Evolutionary conservation across 768 basidiomycete species (phyloP).

Genomic region (Tricholoma saponaceum): DNA sequence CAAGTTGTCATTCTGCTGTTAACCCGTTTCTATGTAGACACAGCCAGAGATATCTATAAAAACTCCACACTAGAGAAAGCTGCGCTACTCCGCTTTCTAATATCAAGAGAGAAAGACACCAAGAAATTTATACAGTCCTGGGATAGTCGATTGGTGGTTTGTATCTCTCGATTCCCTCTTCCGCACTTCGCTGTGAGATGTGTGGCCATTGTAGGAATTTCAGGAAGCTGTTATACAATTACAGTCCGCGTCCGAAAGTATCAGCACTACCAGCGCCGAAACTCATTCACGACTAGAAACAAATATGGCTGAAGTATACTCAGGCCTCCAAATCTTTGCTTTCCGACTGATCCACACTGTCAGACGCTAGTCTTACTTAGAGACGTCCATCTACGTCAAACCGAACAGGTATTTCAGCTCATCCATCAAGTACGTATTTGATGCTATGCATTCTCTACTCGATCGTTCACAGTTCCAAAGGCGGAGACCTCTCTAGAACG

Average conservation of each 20-base stretch:
- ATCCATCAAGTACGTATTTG: neutral
- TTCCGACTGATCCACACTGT: neutral
- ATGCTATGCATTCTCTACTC: neutral
- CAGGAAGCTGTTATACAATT: constrained; percentile 9
- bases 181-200: neutral
- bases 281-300: neutral
- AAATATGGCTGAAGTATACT: neutral
- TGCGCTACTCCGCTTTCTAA: constrained; percentile 41
- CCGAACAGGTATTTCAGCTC: neutral
- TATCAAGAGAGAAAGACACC: constrained; percentile 37
- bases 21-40: constrained; percentile 33
- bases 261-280: neutral
- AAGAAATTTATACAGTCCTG: constrained; percentile 25
- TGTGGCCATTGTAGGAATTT: constrained; percentile 7
- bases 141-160: constrained; percentile 23
- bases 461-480: neutral
- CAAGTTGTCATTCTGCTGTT: neutral
- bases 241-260: neutral
- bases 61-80: constrained; percentile 62
- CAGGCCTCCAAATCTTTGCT: neutral
- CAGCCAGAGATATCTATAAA: constrained; percentile 61
- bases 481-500: neutral
- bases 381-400: neutral
- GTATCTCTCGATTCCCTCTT: constrained; percentile 1
- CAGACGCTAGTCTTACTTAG: neutral